Evolutionary conservation across 2,329 filamentous ascomycete genomes (phyloP), one percentile per base, ranked within the genome.

Genomic region (Ophiocordyceps sinensis): DNA sequence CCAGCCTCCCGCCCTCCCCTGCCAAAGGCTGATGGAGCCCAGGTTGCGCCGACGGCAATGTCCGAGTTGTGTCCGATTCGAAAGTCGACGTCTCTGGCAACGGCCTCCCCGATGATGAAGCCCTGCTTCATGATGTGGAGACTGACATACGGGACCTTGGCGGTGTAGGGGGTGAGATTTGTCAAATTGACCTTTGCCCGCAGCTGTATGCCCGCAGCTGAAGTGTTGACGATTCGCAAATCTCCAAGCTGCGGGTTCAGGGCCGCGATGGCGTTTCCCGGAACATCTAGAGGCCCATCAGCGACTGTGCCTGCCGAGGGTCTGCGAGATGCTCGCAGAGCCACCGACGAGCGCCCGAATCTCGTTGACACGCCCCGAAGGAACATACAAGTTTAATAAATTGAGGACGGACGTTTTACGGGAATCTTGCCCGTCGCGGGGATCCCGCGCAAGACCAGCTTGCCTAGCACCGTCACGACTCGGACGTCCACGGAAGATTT

Each of bases 91-190:
- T 88, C 66, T 42, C 69, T 66, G 3, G 78, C 75, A 0, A 73
- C 81, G 12, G 83, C 79, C 56, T 89, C 82, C 28, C 84, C 91
- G 29, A 98, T 66, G 8, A 82, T 57, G 0, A 80, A 80, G 11
- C 71, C 77, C 51, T 93, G 88, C 51, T 77, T 78, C 28, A 84
- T 58, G 35, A 96, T 63, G 46, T 87, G 76, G 36, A 94, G 71
- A 55, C 82, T 87, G 47, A 85, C 62, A 46, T 78, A 89, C 2
- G 89, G 89, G n/a, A 96, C 68, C 2, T 67, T 68, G 4, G 86
- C 88, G 5, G 84, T 79, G 58, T 96, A 95, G 4, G 79, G 73
- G 0, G 88, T 94, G 1, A 89, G 88, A 53, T 98, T 98, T 4
- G 85, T 93, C 45, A 94, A 71, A 55, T 91, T 94, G 52, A 94